Conservation (phyloP, 2,329 filamentous ascomycete species). For the Pseudopithomyces maydicus region DNA sequence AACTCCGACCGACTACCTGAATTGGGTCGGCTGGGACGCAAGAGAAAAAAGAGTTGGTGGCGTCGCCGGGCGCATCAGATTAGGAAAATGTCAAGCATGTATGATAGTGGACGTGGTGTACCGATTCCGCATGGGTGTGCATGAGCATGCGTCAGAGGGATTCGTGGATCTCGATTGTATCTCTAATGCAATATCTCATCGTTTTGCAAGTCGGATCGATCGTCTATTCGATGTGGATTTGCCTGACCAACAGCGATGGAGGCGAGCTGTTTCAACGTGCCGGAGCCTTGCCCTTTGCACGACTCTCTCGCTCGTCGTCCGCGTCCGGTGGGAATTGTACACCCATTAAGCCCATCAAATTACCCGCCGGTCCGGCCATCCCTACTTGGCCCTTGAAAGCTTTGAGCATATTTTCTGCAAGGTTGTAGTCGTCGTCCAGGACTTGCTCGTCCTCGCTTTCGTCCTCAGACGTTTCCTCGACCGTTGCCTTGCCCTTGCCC, state of each 20-base stretch:
- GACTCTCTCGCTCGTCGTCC: conserved; percentile 51
- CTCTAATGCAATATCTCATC: too few species aligned
- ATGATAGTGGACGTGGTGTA: too few species aligned
- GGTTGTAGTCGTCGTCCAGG: conserved; percentile 80
- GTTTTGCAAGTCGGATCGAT: background rate
- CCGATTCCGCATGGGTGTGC: too few species aligned
- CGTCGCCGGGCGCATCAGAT: too few species aligned
- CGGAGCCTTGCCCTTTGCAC: conserved; percentile 7
- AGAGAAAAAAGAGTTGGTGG: too few species aligned
- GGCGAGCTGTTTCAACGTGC: background rate
- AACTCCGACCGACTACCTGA: too few species aligned
- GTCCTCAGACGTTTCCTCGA: conserved; percentile 15
- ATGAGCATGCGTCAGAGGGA: too few species aligned
- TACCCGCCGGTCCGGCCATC: conserved; percentile 82
- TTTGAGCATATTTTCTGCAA: conserved; percentile 89
- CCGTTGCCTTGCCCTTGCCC: conserved; percentile 35
- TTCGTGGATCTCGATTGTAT: too few species aligned
- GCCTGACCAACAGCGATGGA: background rate
- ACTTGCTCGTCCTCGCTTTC: conserved; percentile 52
- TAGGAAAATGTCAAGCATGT: too few species aligned
- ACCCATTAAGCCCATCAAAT: conserved; percentile 85
- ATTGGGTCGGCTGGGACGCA: too few species aligned
- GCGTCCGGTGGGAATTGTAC: conserved; percentile 81
- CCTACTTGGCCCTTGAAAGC: conserved; percentile 91
- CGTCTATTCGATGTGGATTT: background rate